Conservation (phyloP, 75 land plant genomes). For the Isoetes taiwanensis region DNA sequence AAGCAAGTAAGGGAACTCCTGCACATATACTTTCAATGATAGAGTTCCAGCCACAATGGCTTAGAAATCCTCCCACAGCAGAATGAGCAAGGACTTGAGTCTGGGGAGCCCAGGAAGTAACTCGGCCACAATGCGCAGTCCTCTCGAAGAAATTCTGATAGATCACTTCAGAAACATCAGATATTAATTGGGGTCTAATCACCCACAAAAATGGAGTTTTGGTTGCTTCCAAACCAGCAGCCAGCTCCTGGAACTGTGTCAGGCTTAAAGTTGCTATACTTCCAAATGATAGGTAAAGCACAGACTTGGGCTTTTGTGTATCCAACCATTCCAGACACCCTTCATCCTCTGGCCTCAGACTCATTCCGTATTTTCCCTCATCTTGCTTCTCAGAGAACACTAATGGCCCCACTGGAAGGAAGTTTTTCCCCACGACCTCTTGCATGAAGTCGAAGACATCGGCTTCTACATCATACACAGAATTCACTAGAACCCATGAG, state of each 20-base stretch:
- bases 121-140: too few relatives aligned
- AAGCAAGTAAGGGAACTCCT: constrained; percentile 8
- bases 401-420: neutral
- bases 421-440: neutral
- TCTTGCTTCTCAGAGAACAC: too few relatives aligned
- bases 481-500: neutral
- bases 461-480: neutral
- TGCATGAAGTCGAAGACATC: neutral
- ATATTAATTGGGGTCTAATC: too few relatives aligned
- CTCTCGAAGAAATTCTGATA: too few relatives aligned
- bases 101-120: constrained; percentile 25
- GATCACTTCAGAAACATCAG: too few relatives aligned
- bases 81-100: constrained; percentile 14
- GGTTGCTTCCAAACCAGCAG: constrained; percentile 23
- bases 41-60: constrained; percentile 22
- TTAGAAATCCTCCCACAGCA: constrained; percentile 19
- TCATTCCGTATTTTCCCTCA: too few relatives aligned
- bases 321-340: constrained; percentile 30
- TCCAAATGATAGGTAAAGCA: constrained; percentile 36
- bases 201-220: constrained; percentile 30
- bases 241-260: constrained; percentile 9
- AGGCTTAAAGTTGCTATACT: constrained; percentile 2
- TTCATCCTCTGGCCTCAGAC: too few relatives aligned
- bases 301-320: constrained; percentile 8
- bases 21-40: constrained; percentile 14